These are phyloP conservation scores for Pleurotus tuoliensis DNA, from an alignment of 768 basidiomycete genomes.

Conservation along the genomic window DNA sequence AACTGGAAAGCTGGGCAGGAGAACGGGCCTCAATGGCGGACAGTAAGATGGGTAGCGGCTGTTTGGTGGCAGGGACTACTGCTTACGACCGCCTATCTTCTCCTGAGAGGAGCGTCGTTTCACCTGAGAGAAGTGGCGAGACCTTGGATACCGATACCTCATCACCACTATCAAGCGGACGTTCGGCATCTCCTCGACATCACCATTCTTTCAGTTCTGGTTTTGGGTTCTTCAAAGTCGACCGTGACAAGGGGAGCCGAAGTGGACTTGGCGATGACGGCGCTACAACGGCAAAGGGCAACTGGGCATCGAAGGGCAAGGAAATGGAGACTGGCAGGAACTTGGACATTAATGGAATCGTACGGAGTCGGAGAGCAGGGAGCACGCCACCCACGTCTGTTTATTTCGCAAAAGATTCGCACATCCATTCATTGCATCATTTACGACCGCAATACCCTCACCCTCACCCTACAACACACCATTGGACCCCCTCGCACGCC, in stretches of 20 bases:
- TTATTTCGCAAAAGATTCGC: not conserved
- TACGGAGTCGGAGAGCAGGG: not conserved
- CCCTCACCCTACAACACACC: not conserved
- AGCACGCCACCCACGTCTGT: slow-evolving; percentile 2
- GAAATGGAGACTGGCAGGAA: not conserved
- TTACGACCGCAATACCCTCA: not conserved
- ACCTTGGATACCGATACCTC: not conserved
- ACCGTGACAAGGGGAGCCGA: too few species aligned
- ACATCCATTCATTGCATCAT: not conserved
- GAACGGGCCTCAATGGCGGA: too few species aligned
- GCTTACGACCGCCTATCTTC: not conserved
- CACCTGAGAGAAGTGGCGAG: not conserved
- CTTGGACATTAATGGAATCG: not conserved
- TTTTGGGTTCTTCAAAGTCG: too few species aligned
- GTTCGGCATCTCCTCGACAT: not conserved
- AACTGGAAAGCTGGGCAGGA: not conserved
- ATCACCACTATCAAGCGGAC: not conserved
- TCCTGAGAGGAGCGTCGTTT: not conserved
- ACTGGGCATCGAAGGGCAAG: not conserved
- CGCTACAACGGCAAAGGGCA: not conserved
- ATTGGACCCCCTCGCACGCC: not conserved
- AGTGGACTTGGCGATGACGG: not conserved
- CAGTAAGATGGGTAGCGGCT: too few species aligned
- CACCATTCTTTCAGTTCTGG: not conserved
- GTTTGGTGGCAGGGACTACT: too few species aligned